These are phyloP conservation scores for Pochonia chlamydosporia DNA, from an alignment of 2,329 filamentous ascomycete species.

Conservation along the genomic window DNA sequence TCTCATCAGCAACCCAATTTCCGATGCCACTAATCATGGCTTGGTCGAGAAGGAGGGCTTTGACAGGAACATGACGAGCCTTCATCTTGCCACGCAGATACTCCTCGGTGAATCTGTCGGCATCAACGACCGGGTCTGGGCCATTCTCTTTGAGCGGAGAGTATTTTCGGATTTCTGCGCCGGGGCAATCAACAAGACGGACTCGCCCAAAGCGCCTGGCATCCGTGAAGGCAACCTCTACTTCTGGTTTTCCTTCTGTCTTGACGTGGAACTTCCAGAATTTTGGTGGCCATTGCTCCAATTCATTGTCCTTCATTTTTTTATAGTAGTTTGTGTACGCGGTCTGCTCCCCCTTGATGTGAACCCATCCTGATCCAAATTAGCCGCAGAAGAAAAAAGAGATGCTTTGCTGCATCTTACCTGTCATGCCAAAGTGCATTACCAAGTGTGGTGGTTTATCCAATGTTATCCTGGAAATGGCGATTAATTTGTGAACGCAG, in stretches of 20 bases:
- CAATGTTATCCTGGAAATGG: conserved; percentile 38
- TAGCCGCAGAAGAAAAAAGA: not conserved
- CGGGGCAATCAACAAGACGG: conserved; percentile 75
- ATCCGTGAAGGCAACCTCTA: conserved; percentile 77
- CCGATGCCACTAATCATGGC: conserved; percentile 85
- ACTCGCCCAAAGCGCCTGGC: conserved; percentile 72
- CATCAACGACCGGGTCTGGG: conserved; percentile 84
- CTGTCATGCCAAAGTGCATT: conserved; percentile 78
- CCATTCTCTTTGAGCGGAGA: conserved; percentile 86
- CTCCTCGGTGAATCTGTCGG: conserved; percentile 66
- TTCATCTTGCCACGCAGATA: conserved; percentile 69
- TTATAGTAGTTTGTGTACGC: conserved; percentile 81
- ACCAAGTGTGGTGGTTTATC: conserved; percentile 78
- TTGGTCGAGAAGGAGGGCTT: conserved; percentile 84
- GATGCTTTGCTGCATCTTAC: conserved; percentile 21
- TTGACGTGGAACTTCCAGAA: conserved; percentile 83
- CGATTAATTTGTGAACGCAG: not conserved
- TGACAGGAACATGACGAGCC: conserved; percentile 78
- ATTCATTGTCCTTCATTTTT: conserved; percentile 54
- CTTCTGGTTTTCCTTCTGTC: conserved; percentile 46
- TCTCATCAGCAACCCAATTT: conserved; percentile 96
- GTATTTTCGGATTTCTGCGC: conserved; percentile 65
- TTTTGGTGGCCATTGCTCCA: conserved; percentile 74
- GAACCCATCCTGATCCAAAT: conserved; percentile 64
- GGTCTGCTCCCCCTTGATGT: conserved; percentile 73